Percentiles rank a stretch among this genome's conserved stretches.
Evolutionary conservation across 1,139 yeast species (phyloP).

Genomic region (Sugiyamaella castrensis): DNA sequence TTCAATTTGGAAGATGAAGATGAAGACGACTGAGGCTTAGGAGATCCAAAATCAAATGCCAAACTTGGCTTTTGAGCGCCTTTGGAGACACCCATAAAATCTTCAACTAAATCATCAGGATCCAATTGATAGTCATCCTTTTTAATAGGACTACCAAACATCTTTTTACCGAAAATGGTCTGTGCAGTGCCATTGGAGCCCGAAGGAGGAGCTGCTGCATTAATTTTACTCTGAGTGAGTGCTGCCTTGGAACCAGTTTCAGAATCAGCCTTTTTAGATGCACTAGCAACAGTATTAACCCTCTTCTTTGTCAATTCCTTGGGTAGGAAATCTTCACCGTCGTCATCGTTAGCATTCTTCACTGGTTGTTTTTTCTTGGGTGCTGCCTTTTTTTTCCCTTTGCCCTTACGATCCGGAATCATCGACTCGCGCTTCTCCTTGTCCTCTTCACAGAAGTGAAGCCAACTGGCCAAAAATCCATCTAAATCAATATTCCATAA

Average conservation of each 20-base stretch:
- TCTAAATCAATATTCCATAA: slow-evolving; percentile 85
- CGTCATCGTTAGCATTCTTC: slow-evolving; percentile 1
- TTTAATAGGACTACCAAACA: slow-evolving; percentile 16
- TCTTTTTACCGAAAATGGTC: slow-evolving; percentile 1
- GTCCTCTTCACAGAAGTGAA: slow-evolving; percentile 57
- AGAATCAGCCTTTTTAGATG: neutral
- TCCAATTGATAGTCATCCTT: slow-evolving; percentile 11
- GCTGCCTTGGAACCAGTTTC: neutral
- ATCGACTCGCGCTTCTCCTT: slow-evolving; percentile 40
- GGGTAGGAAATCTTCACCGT: slow-evolving; percentile 6
- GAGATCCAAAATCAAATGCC: slow-evolving; percentile 3
- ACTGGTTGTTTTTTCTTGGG: slow-evolving; percentile 1
- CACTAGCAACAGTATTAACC: neutral
- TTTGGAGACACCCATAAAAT: slow-evolving; percentile 3
- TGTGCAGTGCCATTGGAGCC: neutral
- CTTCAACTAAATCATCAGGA: slow-evolving; percentile 11
- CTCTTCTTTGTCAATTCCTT: slow-evolving; percentile 1
- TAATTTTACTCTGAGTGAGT: slow-evolving; percentile 1
- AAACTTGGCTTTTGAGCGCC: neutral
- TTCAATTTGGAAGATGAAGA: slow-evolving; percentile 8
- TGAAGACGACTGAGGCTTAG: slow-evolving; percentile 9
- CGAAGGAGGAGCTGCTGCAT: neutral
- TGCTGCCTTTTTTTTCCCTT: slow-evolving; percentile 20
- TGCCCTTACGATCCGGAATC: slow-evolving; percentile 25
- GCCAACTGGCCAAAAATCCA: slow-evolving; percentile 64